Conservation (phyloP, 176 grass and related monocot genomes). For the Musa troglodytarum region DNA sequence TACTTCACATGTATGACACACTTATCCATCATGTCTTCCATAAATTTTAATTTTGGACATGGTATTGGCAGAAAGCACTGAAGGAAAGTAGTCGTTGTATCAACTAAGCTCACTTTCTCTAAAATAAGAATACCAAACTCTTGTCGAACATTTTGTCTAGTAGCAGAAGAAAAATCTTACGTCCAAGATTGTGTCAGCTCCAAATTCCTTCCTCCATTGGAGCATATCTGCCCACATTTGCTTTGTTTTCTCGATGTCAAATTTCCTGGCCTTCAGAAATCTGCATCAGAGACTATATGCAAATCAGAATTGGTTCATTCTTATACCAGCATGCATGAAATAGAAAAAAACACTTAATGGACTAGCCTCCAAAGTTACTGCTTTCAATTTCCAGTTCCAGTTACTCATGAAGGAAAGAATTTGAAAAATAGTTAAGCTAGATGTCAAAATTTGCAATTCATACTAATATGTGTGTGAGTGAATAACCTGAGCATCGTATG, state of each 20-base stretch:
- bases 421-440: neutral
- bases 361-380: too few species aligned
- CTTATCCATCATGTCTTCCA: too few species aligned
- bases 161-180: slow-evolving; percentile 7
- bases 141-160: too few species aligned
- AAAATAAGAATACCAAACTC: too few species aligned
- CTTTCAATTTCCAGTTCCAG: too few species aligned
- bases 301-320: neutral
- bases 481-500: slow-evolving; percentile 86
- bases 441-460: neutral
- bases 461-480: neutral
- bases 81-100: too few species aligned
- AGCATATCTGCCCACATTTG: slow-evolving; percentile 94
- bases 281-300: slow-evolving; percentile 5
- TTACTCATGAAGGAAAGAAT: neutral
- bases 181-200: slow-evolving; percentile 63
- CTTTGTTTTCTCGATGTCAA: slow-evolving; percentile 88
- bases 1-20: neutral
- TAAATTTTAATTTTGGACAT: too few species aligned
- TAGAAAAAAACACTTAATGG: too few species aligned
- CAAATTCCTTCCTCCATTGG: slow-evolving; percentile 77
- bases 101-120: too few species aligned
- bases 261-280: slow-evolving; percentile 69
- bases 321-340: neutral
- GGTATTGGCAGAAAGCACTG: too few species aligned